A percentile compares a stretch with the other conserved stretches of the same genome.
Conservation (phyloP, 78 protist genomes). For the Dictyostelium purpureum region DNA sequence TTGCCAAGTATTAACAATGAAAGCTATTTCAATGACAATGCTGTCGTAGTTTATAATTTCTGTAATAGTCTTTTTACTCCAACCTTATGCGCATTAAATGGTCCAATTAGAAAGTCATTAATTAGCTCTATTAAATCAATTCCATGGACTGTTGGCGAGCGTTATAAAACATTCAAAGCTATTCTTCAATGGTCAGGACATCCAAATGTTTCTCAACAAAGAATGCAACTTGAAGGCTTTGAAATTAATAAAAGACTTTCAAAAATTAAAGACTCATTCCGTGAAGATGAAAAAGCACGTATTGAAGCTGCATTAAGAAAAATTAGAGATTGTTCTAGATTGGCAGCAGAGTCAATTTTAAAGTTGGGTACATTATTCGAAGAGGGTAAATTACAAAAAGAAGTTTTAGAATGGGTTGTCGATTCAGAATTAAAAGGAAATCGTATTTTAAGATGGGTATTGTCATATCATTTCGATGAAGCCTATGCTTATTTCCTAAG, state of each 20-base stretch:
- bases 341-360: slow-evolving; percentile 50
- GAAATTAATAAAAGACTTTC: slow-evolving; percentile 49
- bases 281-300: slow-evolving; percentile 54
- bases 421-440: slow-evolving; percentile 65
- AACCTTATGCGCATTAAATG: slow-evolving; percentile 51
- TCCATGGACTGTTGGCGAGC: slow-evolving; percentile 79
- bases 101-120: slow-evolving; percentile 60
- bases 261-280: slow-evolving; percentile 36
- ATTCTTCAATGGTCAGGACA: slow-evolving; percentile 72
- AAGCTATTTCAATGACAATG: slow-evolving; percentile 54
- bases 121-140: slow-evolving; percentile 1
- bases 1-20: slow-evolving; percentile 32
- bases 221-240: slow-evolving; percentile 59
- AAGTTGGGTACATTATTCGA: slow-evolving; percentile 51
- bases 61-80: slow-evolving; percentile 46
- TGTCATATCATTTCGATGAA: slow-evolving; percentile 70
- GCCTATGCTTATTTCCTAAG: slow-evolving; percentile 45
- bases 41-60: slow-evolving; percentile 52
- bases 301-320: slow-evolving; percentile 27
- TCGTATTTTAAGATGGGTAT: slow-evolving; percentile 65
- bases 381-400: slow-evolving; percentile 34
- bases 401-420: slow-evolving; percentile 61
- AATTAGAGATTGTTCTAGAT: slow-evolving; percentile 53
- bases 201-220: slow-evolving; percentile 36
- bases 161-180: slow-evolving; percentile 59